Evolutionary conservation across 2,329 filamentous ascomycete species (phyloP).

Genomic region (Sordariomycetes sp.): DNA sequence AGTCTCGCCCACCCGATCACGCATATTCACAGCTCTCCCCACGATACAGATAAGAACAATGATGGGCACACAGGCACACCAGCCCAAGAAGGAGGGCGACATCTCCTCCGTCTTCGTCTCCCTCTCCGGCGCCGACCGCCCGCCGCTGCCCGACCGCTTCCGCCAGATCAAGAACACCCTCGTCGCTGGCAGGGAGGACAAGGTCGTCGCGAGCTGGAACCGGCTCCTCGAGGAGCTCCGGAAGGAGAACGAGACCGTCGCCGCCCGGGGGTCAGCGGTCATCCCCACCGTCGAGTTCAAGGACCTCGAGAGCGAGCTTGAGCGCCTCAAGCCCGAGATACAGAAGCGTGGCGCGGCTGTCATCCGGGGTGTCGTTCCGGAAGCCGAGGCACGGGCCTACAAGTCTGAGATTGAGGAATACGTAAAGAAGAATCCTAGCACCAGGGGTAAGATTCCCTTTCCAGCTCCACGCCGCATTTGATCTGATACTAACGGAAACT

Average conservation of each 20-base stretch:
- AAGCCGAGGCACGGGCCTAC: conserved; percentile 50
- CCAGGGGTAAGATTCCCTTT: conserved; percentile 28
- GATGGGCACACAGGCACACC: neutral
- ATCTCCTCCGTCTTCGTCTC: conserved; percentile 54
- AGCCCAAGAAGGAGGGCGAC: conserved; percentile 43
- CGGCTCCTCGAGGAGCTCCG: conserved; percentile 32
- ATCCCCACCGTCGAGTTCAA: conserved; percentile 42
- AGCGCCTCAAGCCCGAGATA: conserved; percentile 34
- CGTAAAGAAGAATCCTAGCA: conserved; percentile 49
- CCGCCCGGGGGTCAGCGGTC: conserved; percentile 29
- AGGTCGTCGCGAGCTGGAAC: conserved; percentile 36
- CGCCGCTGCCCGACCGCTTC: conserved; percentile 43
- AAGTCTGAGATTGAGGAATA: conserved; percentile 58
- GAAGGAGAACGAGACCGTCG: conserved; percentile 36
- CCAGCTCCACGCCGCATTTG: neutral
- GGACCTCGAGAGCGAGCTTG: conserved; percentile 27
- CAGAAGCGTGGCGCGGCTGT: conserved; percentile 52
- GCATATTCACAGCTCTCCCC: neutral
- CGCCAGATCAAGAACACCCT: conserved; percentile 44
- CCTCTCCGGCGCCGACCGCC: conserved; percentile 33
- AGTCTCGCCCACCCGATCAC: neutral
- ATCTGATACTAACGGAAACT: neutral
- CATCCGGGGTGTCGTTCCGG: conserved; percentile 54
- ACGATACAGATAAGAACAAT: neutral
- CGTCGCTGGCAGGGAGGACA: conserved; percentile 34